Base-by-base conservation (phyloP, 768 basidiomycete genomes). In the Dacryopinax primogenitus region DNA sequence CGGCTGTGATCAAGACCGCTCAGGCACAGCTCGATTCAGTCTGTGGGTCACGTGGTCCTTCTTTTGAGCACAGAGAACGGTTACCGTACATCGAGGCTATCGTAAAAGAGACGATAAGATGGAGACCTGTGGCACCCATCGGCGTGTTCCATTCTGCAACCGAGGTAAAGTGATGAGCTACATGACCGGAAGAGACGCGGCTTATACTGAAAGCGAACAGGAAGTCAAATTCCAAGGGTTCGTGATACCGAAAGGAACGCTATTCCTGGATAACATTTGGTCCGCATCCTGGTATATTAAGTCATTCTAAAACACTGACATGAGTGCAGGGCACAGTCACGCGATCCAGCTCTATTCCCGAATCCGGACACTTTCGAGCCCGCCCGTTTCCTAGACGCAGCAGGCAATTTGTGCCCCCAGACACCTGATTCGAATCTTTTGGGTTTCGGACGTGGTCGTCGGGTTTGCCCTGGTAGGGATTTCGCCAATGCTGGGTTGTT, bases 111-210 rank as follows among this genome's bases (percentile, higher is more conserved):
- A 65, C 65, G 32, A 67, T 81, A 9, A 72, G 80, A 64, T 80
- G 79, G 79, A 76, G 78, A 67, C 80, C 79, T 28, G 77, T 77
- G 3, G 72, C 73, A 1, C 77, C 77, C 1, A 64, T 75, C 23
- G 73, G 73, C 1, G 62, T 72, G 15, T 3, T 30, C 9, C 51
- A 58, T 21, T 11, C 4, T 11, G 51, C 51, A 6, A 28, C 51
- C 21, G 51, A 58, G 26, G 51, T 58, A 18, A 47, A 7, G 7
- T 11, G 9, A 26, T 26, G 13, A n/a, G n/a, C n/a, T n/a, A n/a
- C n/a, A n/a, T n/a, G n/a, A n/a, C n/a, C n/a, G n/a, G n/a, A n/a
- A n/a, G n/a, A n/a, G n/a, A n/a, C n/a, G n/a, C n/a, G n/a, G n/a
- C n/a, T n/a, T n/a, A n/a, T n/a, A n/a, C n/a, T n/a, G n/a, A n/a